phyloP scores from a whole-genome alignment of 495 filamentous ascomycete genomes.

The Cenococcum geophilum region DNA sequence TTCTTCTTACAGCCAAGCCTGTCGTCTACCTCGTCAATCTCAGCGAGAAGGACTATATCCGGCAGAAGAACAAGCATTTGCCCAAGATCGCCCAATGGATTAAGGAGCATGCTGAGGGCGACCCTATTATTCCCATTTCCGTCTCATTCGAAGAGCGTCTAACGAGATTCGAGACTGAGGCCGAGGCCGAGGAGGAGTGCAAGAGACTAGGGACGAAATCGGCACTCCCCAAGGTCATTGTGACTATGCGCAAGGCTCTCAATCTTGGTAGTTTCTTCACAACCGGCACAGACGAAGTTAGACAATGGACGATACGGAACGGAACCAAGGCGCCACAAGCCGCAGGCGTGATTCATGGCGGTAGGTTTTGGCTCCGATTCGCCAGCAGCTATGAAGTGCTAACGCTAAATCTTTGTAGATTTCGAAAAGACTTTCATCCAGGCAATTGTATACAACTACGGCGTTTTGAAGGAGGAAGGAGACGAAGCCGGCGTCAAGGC shows the following conservation, averaged over 20 bases:
- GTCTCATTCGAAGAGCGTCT: conserved; percentile 89
- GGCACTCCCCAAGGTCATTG: conserved; percentile 84
- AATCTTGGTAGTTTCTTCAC: conserved; percentile 96
- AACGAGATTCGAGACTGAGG: conserved; percentile 62
- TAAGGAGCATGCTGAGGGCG: conserved; percentile 78
- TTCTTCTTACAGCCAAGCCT: conserved; percentile 94
- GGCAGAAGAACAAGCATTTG: conserved; percentile 99
- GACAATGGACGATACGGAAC: conserved; percentile 97
- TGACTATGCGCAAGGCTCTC: conserved; percentile 88
- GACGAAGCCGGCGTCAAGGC: conserved; percentile 86
- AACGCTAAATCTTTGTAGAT: conserved; percentile 44
- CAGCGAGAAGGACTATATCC: conserved; percentile 93
- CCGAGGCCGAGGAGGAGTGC: conserved; percentile 78
- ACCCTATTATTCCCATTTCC: conserved; percentile 89
- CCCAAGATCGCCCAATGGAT: conserved; percentile 89
- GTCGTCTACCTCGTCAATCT: conserved; percentile 97
- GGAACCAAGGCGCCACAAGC: conserved; percentile 95
- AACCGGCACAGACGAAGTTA: conserved; percentile 89
- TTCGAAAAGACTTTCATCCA: conserved; percentile 99
- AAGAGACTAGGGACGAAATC: conserved; percentile 84
- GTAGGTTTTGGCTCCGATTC: conserved; percentile 22
- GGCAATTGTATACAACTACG: conserved; percentile 84
- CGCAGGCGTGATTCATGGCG: conserved; percentile 92
- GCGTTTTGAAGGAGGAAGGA: conserved; percentile 69
- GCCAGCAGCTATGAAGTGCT: neutral